Percentiles rank a stretch among this genome's conserved stretches.
These are phyloP conservation scores for Pseudogymnoascus sp. DNA, from an alignment of 2,329 filamentous ascomycete species.

Conservation along the genomic window DNA sequence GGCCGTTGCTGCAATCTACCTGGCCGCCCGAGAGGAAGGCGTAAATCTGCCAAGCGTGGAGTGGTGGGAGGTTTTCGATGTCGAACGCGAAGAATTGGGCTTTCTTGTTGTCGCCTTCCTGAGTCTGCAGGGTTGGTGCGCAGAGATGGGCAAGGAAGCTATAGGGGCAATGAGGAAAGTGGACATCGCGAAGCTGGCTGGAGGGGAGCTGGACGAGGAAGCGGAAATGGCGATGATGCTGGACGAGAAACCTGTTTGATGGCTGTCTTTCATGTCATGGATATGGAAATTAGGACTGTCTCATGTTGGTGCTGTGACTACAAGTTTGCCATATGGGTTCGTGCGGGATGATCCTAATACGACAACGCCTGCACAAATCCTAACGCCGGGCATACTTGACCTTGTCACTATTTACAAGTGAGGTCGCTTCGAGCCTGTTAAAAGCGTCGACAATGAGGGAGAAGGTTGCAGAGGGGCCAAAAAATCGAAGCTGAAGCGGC, in stretches of 20 bases:
- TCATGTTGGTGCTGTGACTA: neutral
- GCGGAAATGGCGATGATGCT: neutral
- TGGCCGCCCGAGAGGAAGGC: slow-evolving; percentile 69
- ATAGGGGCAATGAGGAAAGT: neutral
- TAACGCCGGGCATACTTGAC: neutral
- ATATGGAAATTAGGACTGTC: neutral
- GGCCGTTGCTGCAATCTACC: slow-evolving; percentile 82
- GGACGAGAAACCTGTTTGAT: slow-evolving; percentile 7
- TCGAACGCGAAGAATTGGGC: slow-evolving; percentile 86
- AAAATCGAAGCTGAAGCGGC: neutral
- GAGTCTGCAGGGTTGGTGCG: slow-evolving; percentile 59
- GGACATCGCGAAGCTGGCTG: neutral
- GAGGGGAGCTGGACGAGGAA: neutral
- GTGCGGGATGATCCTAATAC: neutral
- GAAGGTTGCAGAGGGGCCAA: neutral
- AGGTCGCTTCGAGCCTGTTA: neutral
- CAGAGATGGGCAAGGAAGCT: neutral
- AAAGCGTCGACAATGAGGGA: neutral
- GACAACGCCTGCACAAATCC: neutral
- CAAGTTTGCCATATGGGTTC: neutral
- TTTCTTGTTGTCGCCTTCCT: slow-evolving; percentile 82
- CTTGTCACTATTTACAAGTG: neutral
- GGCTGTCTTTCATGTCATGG: neutral
- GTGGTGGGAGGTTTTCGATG: slow-evolving; percentile 99
- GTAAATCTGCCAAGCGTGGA: slow-evolving; percentile 73